These are phyloP conservation scores for Nymphaea thermarum DNA, from an alignment of 164 flowering plant species.

Conservation along the genomic window DNA sequence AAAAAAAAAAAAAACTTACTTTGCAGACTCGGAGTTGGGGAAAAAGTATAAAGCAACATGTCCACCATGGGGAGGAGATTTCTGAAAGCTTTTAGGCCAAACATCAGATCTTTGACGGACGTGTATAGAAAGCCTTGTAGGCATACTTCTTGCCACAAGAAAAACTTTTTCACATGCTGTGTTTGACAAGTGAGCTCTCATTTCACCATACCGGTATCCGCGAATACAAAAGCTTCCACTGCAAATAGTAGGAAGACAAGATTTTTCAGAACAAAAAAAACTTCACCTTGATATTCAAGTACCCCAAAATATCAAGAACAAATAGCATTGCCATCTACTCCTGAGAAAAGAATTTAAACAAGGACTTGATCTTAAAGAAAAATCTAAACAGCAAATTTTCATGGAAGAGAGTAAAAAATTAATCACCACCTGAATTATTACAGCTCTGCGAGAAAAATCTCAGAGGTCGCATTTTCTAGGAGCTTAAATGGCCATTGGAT, in stretches of 20 bases:
- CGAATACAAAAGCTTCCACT: background rate
- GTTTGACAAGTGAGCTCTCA: background rate
- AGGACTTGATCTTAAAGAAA: too few species aligned
- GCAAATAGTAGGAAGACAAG: background rate
- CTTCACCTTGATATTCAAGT: too few species aligned
- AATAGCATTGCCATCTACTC: too few species aligned
- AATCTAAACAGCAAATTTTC: too few species aligned
- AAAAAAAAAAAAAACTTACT: background rate
- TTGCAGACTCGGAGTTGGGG: background rate
- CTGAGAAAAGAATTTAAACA: background rate
- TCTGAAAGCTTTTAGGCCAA: background rate
- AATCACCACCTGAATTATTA: too few species aligned
- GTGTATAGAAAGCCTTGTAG: background rate
- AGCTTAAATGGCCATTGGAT: too few species aligned
- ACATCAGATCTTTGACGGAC: background rate
- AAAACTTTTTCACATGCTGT: background rate
- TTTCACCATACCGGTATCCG: background rate
- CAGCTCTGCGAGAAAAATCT: too few species aligned
- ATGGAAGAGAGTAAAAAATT: too few species aligned
- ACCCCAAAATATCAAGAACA: too few species aligned
- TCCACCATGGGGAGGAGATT: conserved; percentile 1
- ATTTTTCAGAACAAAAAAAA: too few species aligned
- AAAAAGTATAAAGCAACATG: background rate
- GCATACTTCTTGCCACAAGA: background rate
- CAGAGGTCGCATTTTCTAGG: too few species aligned